phyloP scores from a whole-genome alignment of 495 filamentous ascomycete species.

The Trichoderma reesei region DNA sequence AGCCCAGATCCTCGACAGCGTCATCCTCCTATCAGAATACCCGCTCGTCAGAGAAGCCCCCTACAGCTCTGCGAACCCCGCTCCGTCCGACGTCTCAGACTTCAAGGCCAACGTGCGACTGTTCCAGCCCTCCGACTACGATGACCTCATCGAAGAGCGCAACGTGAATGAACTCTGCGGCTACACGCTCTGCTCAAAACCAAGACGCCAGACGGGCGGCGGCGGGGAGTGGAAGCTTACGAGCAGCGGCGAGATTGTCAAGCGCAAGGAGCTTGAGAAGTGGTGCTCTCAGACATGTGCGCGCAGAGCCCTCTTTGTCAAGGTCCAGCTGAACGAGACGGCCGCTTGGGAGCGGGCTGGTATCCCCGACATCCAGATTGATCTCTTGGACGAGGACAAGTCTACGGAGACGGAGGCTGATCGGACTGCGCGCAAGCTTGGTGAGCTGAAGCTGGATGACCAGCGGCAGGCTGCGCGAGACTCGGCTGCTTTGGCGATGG shows the following conservation, averaged over 20 bases:
- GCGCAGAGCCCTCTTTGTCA: constrained; percentile 67
- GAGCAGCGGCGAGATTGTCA: constrained; percentile 39
- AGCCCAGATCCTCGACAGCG: constrained; percentile 38
- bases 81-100: constrained; percentile 40
- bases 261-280: constrained; percentile 60
- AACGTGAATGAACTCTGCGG: constrained; percentile 72
- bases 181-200: constrained; percentile 63
- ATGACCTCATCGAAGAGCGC: constrained; percentile 75
- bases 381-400: constrained; percentile 44
- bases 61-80: constrained; percentile 42
- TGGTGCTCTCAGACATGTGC: constrained; percentile 84
- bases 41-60: constrained; percentile 46
- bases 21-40: constrained; percentile 58
- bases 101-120: constrained; percentile 50
- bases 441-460: constrained; percentile 31
- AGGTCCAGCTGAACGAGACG: constrained; percentile 71
- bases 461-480: constrained; percentile 24
- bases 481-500: constrained; percentile 38
- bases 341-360: constrained; percentile 65
- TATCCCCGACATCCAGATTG: constrained; percentile 34
- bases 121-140: constrained; percentile 84
- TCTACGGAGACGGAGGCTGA: constrained; percentile 17
- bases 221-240: constrained; percentile 41
- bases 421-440: constrained; percentile 24
- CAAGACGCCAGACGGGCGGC: constrained; percentile 32